These are phyloP conservation scores for Neurospora tetrasperma DNA, from an alignment of 495 filamentous ascomycete genomes.

Conservation along the genomic window DNA sequence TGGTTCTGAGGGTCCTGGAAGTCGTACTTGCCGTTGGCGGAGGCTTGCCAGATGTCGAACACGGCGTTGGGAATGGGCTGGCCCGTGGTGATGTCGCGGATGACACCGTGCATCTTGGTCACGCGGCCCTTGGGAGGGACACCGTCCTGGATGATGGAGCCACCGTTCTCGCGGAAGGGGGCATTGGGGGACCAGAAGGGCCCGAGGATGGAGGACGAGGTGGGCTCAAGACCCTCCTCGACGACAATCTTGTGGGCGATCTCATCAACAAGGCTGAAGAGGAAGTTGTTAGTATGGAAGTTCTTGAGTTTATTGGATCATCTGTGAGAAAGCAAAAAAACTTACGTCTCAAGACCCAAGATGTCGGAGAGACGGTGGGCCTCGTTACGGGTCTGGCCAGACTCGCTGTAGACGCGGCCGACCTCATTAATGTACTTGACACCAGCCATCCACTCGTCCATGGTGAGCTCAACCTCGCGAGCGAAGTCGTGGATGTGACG, in stretches of 20 bases:
- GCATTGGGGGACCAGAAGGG: slow-evolving; percentile 84
- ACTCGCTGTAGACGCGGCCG: slow-evolving; percentile 41
- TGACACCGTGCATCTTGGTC: slow-evolving; percentile 64
- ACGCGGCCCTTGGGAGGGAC: slow-evolving; percentile 50
- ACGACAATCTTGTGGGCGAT: slow-evolving; percentile 73
- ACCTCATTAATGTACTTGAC: slow-evolving; percentile 50
- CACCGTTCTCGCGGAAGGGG: slow-evolving; percentile 62
- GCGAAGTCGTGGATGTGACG: slow-evolving; percentile 75
- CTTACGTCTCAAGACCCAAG: slow-evolving; percentile 71
- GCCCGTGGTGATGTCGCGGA: slow-evolving; percentile 62
- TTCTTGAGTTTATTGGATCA: neutral
- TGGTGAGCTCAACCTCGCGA: slow-evolving; percentile 68
- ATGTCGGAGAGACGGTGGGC: slow-evolving; percentile 69
- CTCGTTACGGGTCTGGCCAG: slow-evolving; percentile 59
- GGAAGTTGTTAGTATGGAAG: neutral
- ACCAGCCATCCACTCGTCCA: slow-evolving; percentile 71
- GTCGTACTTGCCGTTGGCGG: slow-evolving; percentile 78
- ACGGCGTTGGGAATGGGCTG: slow-evolving; percentile 59
- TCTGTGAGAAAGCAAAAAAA: slow-evolving; percentile 8
- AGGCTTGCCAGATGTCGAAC: slow-evolving; percentile 82
- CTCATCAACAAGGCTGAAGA: slow-evolving; percentile 61
- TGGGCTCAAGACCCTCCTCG: slow-evolving; percentile 58
- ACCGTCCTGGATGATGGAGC: slow-evolving; percentile 58
- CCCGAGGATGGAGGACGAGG: slow-evolving; percentile 73
- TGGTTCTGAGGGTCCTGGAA: slow-evolving; percentile 76